These are phyloP conservation scores for Aureobasidium melanogenum DNA, from an alignment of 2,329 filamentous ascomycete species.

Conservation along the genomic window DNA sequence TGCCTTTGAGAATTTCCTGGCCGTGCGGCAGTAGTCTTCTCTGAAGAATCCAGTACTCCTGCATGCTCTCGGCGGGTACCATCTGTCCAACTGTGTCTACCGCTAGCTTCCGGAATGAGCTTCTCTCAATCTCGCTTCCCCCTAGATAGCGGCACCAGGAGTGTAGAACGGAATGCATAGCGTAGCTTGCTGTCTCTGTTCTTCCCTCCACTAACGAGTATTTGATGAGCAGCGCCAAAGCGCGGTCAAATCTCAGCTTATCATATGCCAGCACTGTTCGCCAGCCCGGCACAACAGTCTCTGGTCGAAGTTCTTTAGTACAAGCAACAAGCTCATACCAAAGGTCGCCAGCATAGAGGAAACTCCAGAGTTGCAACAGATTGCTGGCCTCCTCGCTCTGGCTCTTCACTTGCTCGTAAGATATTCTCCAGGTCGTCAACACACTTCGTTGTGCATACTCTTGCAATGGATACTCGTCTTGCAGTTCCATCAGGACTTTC, in stretches of 20 bases:
- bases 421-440: conserved; percentile 26
- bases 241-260: conserved; percentile 17
- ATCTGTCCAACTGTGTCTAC: not conserved
- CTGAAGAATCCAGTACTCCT: not conserved
- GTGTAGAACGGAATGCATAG: conserved; percentile 29
- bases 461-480: no score
- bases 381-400: conserved; percentile 18
- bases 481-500: no score
- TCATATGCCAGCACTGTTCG: conserved; percentile 12
- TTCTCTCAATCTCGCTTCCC: conserved; percentile 11
- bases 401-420: conserved; percentile 21
- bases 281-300: conserved; percentile 13
- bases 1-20: not conserved
- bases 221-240: conserved; percentile 18
- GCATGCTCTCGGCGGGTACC: not conserved
- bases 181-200: conserved; percentile 21
- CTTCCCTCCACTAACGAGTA: conserved; percentile 20
- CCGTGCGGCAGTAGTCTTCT: not conserved
- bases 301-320: not conserved
- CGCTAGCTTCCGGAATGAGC: not conserved
- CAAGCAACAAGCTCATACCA: conserved; percentile 22
- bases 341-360: conserved; percentile 21
- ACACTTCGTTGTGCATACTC: conserved; percentile 11
- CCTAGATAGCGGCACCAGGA: conserved; percentile 16
- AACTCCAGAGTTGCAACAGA: conserved; percentile 25